phyloP scores from a whole-genome alignment of 2,329 filamentous ascomycete species.

The Colletotrichum siamense region DNA sequence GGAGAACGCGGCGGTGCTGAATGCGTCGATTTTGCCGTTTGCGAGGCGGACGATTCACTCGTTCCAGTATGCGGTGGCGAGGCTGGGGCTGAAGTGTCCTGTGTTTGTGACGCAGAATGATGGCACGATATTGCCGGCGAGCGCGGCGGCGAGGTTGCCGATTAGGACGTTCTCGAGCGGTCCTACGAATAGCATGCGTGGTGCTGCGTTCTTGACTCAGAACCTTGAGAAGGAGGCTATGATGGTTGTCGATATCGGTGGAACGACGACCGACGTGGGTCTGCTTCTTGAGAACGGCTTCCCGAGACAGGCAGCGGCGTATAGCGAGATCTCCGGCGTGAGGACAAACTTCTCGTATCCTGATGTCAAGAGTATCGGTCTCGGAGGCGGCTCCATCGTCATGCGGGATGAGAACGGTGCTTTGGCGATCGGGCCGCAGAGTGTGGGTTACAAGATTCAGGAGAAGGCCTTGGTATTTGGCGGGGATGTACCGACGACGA shows the following conservation, averaged over 20 bases:
- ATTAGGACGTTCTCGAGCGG: conserved; percentile 39
- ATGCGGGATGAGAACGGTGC: neutral
- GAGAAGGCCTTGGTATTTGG: neutral
- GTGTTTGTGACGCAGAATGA: conserved; percentile 70
- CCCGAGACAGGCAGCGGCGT: conserved; percentile 66
- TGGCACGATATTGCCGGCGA: conserved; percentile 61
- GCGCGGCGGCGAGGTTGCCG: conserved; percentile 58
- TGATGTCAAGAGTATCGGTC: conserved; percentile 48
- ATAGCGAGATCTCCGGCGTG: conserved; percentile 66
- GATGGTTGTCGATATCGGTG: neutral
- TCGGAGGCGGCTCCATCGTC: neutral
- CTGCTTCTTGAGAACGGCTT: conserved; percentile 66
- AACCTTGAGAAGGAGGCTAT: neutral
- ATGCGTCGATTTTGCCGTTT: conserved; percentile 65
- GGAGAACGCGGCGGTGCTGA: conserved; percentile 69
- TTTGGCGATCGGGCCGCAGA: neutral
- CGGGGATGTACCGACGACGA: neutral
- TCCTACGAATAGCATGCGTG: neutral
- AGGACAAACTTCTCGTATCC: conserved; percentile 66
- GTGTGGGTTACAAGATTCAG: neutral
- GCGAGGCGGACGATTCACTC: conserved; percentile 60
- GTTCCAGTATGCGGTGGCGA: conserved; percentile 57
- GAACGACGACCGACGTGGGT: conserved; percentile 45
- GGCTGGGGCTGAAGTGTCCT: conserved; percentile 55
- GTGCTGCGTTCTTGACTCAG: neutral